Evolutionary conservation across 352 stramenopile species (phyloP).

Genomic region (Pythium myriotylum): DNA sequence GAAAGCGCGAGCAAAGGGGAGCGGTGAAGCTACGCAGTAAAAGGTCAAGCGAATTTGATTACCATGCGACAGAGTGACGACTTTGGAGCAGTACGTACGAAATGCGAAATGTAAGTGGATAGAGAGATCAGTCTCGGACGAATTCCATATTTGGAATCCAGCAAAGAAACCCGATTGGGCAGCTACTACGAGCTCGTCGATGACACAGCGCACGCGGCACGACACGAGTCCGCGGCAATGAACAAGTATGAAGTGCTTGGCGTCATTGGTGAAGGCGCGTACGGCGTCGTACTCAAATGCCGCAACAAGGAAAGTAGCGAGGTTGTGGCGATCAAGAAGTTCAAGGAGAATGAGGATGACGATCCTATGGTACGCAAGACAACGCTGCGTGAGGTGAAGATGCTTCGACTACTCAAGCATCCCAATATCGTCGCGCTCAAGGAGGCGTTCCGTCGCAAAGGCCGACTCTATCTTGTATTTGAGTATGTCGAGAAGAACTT

Average conservation of each 20-base stretch:
- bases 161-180: not conserved
- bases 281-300: conserved; percentile 93
- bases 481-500: conserved; percentile 98
- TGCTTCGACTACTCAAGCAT: conserved; percentile 98
- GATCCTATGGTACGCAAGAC: conserved; percentile 94
- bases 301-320: conserved; percentile 96
- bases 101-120: not conserved
- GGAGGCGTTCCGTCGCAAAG: conserved; percentile 98
- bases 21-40: not conserved
- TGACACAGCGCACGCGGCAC: conserved; percentile 11
- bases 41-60: not conserved
- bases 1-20: not conserved
- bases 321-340: conserved; percentile 99
- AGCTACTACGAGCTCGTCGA: conserved; percentile 9
- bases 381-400: conserved; percentile 96
- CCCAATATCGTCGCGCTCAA: conserved; percentile 98
- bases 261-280: conserved; percentile 93
- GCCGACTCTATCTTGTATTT: conserved; percentile 96
- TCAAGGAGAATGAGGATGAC: conserved; percentile 93
- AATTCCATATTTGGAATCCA: conserved; percentile 19
- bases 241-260: conserved; percentile 96
- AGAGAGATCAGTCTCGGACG: not conserved
- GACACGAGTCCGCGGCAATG: conserved; percentile 46
- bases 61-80: not conserved
- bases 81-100: not conserved